A percentile compares a stretch with the other conserved stretches of the same genome.
phyloP scores from a whole-genome alignment of 2,329 filamentous ascomycete species.

The Curvularia spicifera region DNA sequence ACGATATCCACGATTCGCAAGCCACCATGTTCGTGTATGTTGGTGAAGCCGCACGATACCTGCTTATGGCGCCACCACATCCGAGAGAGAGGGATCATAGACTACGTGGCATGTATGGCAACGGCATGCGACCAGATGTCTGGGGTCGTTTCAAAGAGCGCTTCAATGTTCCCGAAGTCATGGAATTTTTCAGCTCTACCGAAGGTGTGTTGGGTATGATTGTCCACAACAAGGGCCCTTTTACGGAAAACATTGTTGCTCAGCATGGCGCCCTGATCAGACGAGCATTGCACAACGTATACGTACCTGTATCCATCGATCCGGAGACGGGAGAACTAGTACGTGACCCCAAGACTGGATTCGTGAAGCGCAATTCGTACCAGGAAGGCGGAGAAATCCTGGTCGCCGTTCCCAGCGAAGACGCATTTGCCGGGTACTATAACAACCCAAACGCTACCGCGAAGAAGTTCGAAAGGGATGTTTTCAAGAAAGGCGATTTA shows the following conservation, averaged over 20 bases:
- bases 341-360: slow-evolving; percentile 70
- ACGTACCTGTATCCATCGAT: slow-evolving; percentile 71
- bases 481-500: slow-evolving; percentile 54
- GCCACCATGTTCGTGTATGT: slow-evolving; percentile 78
- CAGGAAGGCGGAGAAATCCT: slow-evolving; percentile 75
- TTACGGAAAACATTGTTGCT: slow-evolving; percentile 65
- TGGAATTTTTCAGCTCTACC: slow-evolving; percentile 78
- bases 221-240: slow-evolving; percentile 61
- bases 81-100: slow-evolving; percentile 64
- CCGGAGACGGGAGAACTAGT: slow-evolving; percentile 69
- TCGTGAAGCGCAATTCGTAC: slow-evolving; percentile 67
- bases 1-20: slow-evolving; percentile 69
- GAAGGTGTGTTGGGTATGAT: slow-evolving; percentile 70
- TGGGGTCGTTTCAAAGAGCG: slow-evolving; percentile 68
- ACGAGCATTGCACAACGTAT: slow-evolving; percentile 58
- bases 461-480: slow-evolving; percentile 57
- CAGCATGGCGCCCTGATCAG: slow-evolving; percentile 71
- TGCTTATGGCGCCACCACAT: slow-evolving; percentile 69
- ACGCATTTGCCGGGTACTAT: slow-evolving; percentile 67
- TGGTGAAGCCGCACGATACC: slow-evolving; percentile 75
- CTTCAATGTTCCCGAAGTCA: slow-evolving; percentile 66
- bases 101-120: slow-evolving; percentile 67
- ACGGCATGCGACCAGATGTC: slow-evolving; percentile 71
- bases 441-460: slow-evolving; percentile 68
- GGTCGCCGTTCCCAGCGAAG: slow-evolving; percentile 61